phyloP scores from a whole-genome alignment of 164 flowering plant species.

The Umbilicus rupestris region DNA sequence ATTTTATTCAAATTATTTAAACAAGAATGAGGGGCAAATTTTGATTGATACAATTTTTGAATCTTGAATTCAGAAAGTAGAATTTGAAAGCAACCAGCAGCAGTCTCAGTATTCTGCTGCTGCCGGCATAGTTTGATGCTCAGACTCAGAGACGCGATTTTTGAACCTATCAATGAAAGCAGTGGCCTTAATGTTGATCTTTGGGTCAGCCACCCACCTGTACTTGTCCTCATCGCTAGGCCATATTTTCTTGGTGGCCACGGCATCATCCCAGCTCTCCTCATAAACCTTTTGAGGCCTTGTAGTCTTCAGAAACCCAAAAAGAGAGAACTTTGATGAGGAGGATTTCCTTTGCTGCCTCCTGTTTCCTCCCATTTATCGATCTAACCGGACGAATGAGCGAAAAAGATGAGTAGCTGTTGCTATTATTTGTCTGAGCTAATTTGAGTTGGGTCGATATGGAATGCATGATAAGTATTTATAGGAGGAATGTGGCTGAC shows the following conservation, averaged over 20 bases:
- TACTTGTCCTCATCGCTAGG: constrained; percentile 32
- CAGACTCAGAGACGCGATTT: constrained; percentile 18
- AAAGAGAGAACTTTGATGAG: background rate
- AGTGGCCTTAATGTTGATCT: constrained; percentile 27
- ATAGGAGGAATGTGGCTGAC: constrained; percentile 1
- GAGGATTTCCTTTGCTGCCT: constrained; percentile 10
- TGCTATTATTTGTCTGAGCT: background rate
- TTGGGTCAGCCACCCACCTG: constrained; percentile 28
- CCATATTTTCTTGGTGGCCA: constrained; percentile 14
- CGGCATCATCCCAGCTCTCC: constrained; percentile 18
- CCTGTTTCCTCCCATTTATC: constrained; percentile 11
- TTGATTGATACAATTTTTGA: background rate
- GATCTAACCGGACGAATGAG: background rate
- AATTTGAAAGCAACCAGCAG: background rate
- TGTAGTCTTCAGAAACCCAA: constrained; percentile 8
- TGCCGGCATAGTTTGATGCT: constrained; percentile 12
- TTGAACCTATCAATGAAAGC: constrained; percentile 29
- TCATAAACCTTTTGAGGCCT: constrained; percentile 6
- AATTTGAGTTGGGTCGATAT: constrained; percentile 1
- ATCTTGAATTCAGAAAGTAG: background rate
- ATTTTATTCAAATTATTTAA: no score
- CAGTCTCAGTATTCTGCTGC: background rate
- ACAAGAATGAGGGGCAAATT: no score
- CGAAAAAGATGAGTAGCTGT: background rate
- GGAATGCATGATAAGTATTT: background rate